A percentile compares a stretch with the other conserved stretches of the same genome.
These are phyloP conservation scores for Cymbopogon flexuosus DNA, from an alignment of 202 grass and related monocot genomes.

Conservation along the genomic window DNA sequence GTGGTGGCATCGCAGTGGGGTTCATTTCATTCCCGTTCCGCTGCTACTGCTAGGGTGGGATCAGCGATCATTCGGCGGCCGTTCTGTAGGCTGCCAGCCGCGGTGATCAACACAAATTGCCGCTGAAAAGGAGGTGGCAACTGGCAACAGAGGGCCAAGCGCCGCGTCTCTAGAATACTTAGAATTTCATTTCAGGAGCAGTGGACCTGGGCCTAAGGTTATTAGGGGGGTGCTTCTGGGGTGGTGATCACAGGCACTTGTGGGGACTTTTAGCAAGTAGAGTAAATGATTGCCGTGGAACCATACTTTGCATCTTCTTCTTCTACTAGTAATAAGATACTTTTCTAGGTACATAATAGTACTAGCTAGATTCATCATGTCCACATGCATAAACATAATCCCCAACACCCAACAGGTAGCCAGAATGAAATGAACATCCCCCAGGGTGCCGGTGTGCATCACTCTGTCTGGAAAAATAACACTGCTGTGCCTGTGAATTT, in stretches of 20 bases:
- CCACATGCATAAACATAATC: background rate
- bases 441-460: too few species aligned
- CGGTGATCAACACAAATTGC: too few species aligned
- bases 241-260: background rate
- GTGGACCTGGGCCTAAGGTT: slow-evolving; percentile 13
- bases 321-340: background rate
- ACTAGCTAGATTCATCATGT: slow-evolving; percentile 9
- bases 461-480: background rate
- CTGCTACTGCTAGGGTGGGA: background rate
- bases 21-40: background rate
- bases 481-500: background rate
- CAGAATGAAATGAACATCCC: background rate
- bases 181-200: too few species aligned
- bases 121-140: background rate
- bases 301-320: background rate
- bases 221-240: background rate
- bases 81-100: background rate
- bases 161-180: background rate
- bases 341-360: background rate
- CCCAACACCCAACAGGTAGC: background rate
- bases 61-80: background rate
- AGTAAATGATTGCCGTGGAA: slow-evolving; percentile 9
- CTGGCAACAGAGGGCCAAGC: background rate
- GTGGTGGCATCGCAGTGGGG: background rate
- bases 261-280: background rate